Evolutionary conservation across 2,329 filamentous ascomycete genomes (phyloP).

Genomic region (Colletotrichum eremochloae): DNA sequence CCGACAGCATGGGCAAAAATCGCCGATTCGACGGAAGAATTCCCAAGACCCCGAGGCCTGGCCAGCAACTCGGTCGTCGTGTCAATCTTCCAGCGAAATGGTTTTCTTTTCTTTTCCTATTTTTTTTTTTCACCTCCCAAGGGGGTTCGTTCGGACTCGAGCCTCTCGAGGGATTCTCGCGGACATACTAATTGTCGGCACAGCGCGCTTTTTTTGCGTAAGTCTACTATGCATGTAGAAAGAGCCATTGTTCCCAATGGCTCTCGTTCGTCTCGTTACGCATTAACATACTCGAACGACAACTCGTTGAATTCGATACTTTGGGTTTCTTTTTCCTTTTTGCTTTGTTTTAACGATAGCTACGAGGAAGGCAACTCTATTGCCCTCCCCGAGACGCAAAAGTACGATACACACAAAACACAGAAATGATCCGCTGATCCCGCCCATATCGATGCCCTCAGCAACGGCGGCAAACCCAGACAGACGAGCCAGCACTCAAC

Average conservation of each 20-base stretch:
- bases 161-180: not conserved
- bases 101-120: not conserved
- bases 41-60: constrained; percentile 16
- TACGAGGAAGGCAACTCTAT: not conserved
- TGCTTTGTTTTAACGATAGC: not conserved
- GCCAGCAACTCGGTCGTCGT: constrained; percentile 37
- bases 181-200: constrained; percentile 8
- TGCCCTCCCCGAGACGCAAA: not conserved
- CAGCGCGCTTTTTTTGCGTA: not conserved
- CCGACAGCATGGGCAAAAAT: constrained; percentile 31
- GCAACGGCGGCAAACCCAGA: not conserved
- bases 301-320: not conserved
- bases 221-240: not conserved
- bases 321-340: not conserved
- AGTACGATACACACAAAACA: not conserved
- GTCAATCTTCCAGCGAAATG: constrained; percentile 38
- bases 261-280: not conserved
- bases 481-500: not conserved
- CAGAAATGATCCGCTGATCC: constrained; percentile 1
- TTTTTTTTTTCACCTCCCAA: not conserved
- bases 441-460: not conserved
- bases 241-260: not conserved
- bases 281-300: not conserved
- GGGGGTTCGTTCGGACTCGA: not conserved
- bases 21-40: constrained; percentile 41